Evolutionary conservation across 768 basidiomycete genomes (phyloP).

Genomic region (Suillus alpinus): DNA sequence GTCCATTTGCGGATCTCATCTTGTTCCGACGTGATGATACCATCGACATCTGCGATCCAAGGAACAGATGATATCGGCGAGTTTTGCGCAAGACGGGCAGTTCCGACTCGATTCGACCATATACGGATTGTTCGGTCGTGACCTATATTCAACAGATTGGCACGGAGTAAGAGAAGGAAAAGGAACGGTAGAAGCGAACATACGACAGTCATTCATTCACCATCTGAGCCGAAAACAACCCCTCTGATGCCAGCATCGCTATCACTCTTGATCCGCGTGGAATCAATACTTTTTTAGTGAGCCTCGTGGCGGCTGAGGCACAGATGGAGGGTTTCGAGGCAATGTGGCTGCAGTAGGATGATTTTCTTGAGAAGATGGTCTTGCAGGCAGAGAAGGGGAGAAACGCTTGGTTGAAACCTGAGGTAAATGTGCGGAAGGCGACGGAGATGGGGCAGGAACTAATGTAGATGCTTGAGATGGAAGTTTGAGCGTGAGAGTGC

Average conservation of each 20-base stretch:
- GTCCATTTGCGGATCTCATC: slow-evolving; percentile 66
- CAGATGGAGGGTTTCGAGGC: slow-evolving; percentile 10
- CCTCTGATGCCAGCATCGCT: slow-evolving; percentile 44
- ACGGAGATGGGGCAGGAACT: slow-evolving; percentile 2
- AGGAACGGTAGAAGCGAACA: slow-evolving; percentile 39
- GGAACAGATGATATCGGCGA: slow-evolving; percentile 45
- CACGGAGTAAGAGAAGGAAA: not conserved
- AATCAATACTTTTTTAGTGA: slow-evolving; percentile 40
- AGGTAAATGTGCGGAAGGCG: not conserved
- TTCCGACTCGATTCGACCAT: slow-evolving; percentile 49
- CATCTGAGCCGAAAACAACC: slow-evolving; percentile 53
- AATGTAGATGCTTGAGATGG: slow-evolving; percentile 19
- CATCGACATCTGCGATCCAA: slow-evolving; percentile 61
- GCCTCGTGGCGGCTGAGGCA: slow-evolving; percentile 33
- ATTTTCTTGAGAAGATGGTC: slow-evolving; percentile 13
- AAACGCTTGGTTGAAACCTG: slow-evolving; percentile 9
- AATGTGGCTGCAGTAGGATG: not conserved
- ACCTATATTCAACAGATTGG: slow-evolving; percentile 33
- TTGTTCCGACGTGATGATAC: slow-evolving; percentile 52
- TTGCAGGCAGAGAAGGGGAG: slow-evolving; percentile 9
- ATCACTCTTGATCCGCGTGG: slow-evolving; percentile 42
- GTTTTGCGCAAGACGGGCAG: slow-evolving; percentile 55
- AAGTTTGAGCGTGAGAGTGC: not conserved
- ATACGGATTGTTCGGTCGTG: slow-evolving; percentile 61
- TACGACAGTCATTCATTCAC: slow-evolving; percentile 52